A percentile compares a stretch with the other conserved stretches of the same genome.
Evolutionary conservation across 192 early-diverging fungal genomes (phyloP).

Genomic region (Borealophlyctis nickersoniae): DNA sequence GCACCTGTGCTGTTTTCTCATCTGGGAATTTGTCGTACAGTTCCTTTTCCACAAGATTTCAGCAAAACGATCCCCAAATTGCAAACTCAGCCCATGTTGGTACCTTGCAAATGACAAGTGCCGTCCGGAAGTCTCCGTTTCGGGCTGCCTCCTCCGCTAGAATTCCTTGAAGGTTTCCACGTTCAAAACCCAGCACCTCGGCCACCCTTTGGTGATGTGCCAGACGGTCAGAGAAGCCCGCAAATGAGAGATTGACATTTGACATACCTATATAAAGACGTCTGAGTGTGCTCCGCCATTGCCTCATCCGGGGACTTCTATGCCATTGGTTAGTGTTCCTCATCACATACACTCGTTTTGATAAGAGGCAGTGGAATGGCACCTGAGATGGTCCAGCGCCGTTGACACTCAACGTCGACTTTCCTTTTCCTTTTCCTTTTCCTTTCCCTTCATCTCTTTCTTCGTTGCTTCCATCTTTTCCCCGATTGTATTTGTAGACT

Average conservation of each 20-base stretch:
- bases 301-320: too few species aligned
- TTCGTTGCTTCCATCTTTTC: background rate
- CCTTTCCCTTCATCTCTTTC: conserved; percentile 12
- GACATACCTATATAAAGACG: too few species aligned
- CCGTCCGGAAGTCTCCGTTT: conserved; percentile 48
- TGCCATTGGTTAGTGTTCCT: too few species aligned
- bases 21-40: conserved; percentile 43
- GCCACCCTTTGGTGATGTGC: conserved; percentile 35
- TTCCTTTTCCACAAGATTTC: conserved; percentile 20
- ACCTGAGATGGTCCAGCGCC: too few species aligned
- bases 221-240: too few species aligned
- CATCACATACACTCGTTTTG: too few species aligned
- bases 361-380: too few species aligned
- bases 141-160: conserved; percentile 59
- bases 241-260: too few species aligned
- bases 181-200: conserved; percentile 42
- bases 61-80: too few species aligned
- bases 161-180: conserved; percentile 40
- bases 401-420: conserved; percentile 11
- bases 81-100: conserved; percentile 3
- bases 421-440: conserved; percentile 24
- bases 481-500: conserved; percentile 35
- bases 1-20: conserved; percentile 19
- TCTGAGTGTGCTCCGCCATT: too few species aligned
- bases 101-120: conserved; percentile 43